Conservation (phyloP, 192 early-diverging fungal species). For the Coemansia asiatica region DNA sequence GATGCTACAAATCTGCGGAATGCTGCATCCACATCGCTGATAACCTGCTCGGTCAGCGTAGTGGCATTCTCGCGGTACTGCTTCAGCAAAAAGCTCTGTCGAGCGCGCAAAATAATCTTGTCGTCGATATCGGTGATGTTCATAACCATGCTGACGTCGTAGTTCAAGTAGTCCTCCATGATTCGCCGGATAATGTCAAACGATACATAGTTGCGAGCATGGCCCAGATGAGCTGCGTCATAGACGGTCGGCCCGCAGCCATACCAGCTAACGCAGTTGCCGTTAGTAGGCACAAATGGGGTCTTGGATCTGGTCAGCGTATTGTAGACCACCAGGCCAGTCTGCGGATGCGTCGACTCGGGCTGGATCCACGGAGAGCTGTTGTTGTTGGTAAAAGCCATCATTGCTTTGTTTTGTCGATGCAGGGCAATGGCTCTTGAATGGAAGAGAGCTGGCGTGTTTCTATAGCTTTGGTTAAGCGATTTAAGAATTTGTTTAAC, state of each 20-base stretch:
- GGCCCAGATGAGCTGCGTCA: conserved; percentile 92
- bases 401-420: conserved; percentile 19
- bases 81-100: conserved; percentile 78
- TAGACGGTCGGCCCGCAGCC: conserved; percentile 99
- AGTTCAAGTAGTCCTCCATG: conserved; percentile 92
- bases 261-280: conserved; percentile 91
- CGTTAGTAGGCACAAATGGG: conserved; percentile 81
- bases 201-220: conserved; percentile 90
- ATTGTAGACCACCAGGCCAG: conserved; percentile 65
- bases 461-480: not conserved
- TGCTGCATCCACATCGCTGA: conserved; percentile 61
- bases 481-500: not conserved
- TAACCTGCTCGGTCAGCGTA: conserved; percentile 53
- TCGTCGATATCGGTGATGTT: conserved; percentile 99
- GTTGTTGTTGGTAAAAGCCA: conserved; percentile 35
- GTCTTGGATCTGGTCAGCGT: conserved; percentile 88
- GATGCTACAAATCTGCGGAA: conserved; percentile 63
- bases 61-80: conserved; percentile 53
- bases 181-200: conserved; percentile 93
- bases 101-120: conserved; percentile 92
- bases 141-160: conserved; percentile 92
- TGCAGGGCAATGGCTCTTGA: not conserved
- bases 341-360: conserved; percentile 37
- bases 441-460: not conserved
- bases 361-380: conserved; percentile 45